These are phyloP conservation scores for Epichloe coenophiala DNA, from an alignment of 2,329 filamentous ascomycete genomes.

Conservation along the genomic window DNA sequence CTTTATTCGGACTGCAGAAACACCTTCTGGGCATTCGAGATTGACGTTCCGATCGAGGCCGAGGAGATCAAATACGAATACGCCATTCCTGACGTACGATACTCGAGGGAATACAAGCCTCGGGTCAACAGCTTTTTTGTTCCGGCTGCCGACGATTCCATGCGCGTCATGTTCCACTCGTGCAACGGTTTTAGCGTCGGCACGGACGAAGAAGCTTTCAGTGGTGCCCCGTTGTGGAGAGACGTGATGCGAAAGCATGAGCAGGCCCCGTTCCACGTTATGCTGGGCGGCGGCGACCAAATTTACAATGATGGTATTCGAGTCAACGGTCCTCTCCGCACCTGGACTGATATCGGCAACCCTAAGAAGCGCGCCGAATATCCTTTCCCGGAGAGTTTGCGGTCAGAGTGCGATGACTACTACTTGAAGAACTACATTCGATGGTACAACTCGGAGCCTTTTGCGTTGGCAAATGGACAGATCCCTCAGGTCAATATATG, in stretches of 20 bases:
- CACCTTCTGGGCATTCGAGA: slow-evolving; percentile 90
- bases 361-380: slow-evolving; percentile 68
- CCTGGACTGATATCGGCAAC: slow-evolving; percentile 75
- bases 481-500: slow-evolving; percentile 96
- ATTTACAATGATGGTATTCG: slow-evolving; percentile 93
- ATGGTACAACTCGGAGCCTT: slow-evolving; percentile 74
- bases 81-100: slow-evolving; percentile 51
- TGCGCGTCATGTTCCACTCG: slow-evolving; percentile 98
- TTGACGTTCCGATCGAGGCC: slow-evolving; percentile 61
- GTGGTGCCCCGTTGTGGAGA: slow-evolving; percentile 87
- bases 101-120: slow-evolving; percentile 41
- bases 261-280: slow-evolving; percentile 79
- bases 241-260: slow-evolving; percentile 77
- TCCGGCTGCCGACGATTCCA: slow-evolving; percentile 68
- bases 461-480: slow-evolving; percentile 74
- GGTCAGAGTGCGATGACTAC: slow-evolving; percentile 74
- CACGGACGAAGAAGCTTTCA: slow-evolving; percentile 74
- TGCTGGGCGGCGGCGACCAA: slow-evolving; percentile 88
- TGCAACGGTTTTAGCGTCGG: slow-evolving; percentile 93
- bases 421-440: slow-evolving; percentile 82
- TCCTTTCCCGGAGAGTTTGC: slow-evolving; percentile 65
- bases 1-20: slow-evolving; percentile 51
- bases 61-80: slow-evolving; percentile 70
- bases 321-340: slow-evolving; percentile 65
- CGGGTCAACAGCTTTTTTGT: slow-evolving; percentile 73